Evolutionary conservation across 495 filamentous ascomycete species (phyloP), one percentile per base, ranked within the genome.

Genomic region (Penicillium alfredii): DNA sequence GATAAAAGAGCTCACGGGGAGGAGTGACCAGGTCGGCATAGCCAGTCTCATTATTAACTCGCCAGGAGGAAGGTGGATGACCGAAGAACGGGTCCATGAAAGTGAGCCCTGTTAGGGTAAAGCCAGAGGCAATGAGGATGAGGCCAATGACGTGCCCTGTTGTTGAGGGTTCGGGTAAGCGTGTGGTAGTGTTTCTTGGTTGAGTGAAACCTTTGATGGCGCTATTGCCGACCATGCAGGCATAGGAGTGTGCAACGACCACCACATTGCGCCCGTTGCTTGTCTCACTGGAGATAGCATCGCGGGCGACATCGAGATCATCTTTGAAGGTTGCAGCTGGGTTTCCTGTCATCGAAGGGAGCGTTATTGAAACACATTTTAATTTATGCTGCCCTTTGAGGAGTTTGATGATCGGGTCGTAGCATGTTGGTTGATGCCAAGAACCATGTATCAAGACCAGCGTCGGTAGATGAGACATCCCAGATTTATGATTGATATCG

Each of bases 161-260:
- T 22, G 23, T 2, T 9, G 48, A 51, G 8, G 23, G 16, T 19
- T 40, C 26, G 28, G 14, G 19, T 37, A 14, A 11, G 10, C 6
- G 45, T 43, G 23, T 23, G 42, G n/a, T 28, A 7, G 51, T 25
- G 23, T 25, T n/a, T 25, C 23, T 8, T 12, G 25, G 33, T 30
- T 4, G 23, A 2, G 63, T 49, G 22, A 68, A 56, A 0, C 63
- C 70, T 40, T 64, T 66, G 42, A 73, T 58, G 2, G 68, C 66
- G 35, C 63, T 70, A 30, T 55, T 58, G 24, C 61, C 69, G 1
- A 73, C 65, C 20, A 69, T 56, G 26, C 71, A 72, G 29, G 71
- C 69, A 41, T 75, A 75, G 4, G 71, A 74, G 50, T 77, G 72
- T 6, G 58, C 58, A 8, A 77, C 37, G 25, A 77, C 47, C 1